Evolutionary conservation across 139 green algal genomes (phyloP).

Genomic region (Mesotaenium endlicherianum): DNA sequence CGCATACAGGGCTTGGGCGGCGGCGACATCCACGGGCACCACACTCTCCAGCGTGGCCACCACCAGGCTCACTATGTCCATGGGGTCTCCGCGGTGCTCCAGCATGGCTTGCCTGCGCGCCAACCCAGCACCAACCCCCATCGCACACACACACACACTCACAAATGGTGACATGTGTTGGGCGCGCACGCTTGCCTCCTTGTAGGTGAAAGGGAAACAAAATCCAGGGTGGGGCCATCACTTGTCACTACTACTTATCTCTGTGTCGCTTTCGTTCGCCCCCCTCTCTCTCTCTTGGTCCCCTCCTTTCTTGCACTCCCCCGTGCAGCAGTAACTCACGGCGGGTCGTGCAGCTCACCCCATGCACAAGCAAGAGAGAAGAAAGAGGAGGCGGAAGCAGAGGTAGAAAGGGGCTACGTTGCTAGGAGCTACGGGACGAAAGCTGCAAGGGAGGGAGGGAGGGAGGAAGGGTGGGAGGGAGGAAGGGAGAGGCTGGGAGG

Average conservation of each 20-base stretch:
- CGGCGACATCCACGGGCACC: constrained; percentile 9
- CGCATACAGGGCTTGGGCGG: constrained; percentile 4
- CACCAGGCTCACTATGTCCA: not conserved
- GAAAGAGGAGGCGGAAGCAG: not conserved
- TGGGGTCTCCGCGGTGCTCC: constrained; percentile 9
- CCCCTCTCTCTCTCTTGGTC: no score
- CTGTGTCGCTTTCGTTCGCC: no score
- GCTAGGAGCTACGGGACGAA: not conserved
- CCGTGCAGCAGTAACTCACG: no score
- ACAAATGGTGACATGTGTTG: no score
- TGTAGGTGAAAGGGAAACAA: no score
- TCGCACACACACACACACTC: no score
- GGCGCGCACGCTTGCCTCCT: no score
- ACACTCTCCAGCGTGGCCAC: constrained; percentile 1
- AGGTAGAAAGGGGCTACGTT: not conserved
- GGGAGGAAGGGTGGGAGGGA: not conserved
- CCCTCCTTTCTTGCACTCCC: no score
- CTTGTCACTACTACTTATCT: no score
- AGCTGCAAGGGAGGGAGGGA: not conserved
- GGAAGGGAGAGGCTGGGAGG: not conserved
- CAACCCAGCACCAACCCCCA: no score
- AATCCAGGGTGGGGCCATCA: no score
- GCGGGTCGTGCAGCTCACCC: no score
- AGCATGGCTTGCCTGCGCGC: constrained; percentile 11
- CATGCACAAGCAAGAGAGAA: not conserved